Evolutionary conservation across 345 rosid species (phyloP).

Genomic region (Tarenaya hassleriana): DNA sequence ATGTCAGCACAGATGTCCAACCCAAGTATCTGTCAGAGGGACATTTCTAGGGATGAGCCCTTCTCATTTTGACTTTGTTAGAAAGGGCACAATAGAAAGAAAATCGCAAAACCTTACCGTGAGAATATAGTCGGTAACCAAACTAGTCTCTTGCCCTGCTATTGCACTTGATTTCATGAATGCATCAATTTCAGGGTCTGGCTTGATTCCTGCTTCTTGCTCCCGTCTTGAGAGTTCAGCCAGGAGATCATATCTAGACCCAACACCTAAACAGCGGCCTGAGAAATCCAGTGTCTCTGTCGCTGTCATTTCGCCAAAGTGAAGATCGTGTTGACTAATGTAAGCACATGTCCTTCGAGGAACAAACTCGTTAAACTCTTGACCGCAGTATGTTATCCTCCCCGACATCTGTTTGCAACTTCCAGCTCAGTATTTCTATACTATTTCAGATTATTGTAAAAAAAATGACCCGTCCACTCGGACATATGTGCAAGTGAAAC

Average conservation of each 20-base stretch:
- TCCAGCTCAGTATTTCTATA: not conserved
- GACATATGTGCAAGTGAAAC: not conserved
- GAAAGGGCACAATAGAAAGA: not conserved
- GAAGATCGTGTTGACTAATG: constrained; percentile 82
- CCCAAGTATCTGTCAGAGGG: constrained; percentile 54
- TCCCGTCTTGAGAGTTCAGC: constrained; percentile 78
- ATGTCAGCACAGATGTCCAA: too few species aligned
- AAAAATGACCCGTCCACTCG: not conserved
- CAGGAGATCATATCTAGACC: constrained; percentile 54
- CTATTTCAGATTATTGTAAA: not conserved
- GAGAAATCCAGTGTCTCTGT: constrained; percentile 79
- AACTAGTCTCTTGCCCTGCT: constrained; percentile 57
- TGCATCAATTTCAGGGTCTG: constrained; percentile 73
- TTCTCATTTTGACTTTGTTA: not conserved
- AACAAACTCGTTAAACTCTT: constrained; percentile 57
- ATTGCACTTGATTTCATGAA: constrained; percentile 68
- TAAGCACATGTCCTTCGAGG: constrained; percentile 82
- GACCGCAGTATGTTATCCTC: constrained; percentile 67
- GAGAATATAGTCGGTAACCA: constrained; percentile 69
- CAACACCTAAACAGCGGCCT: constrained; percentile 73
- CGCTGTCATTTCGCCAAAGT: constrained; percentile 76
- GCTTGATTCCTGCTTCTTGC: constrained; percentile 57
- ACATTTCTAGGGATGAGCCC: constrained; percentile 12
- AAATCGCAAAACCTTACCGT: constrained; percentile 39
- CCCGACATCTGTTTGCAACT: constrained; percentile 45